phyloP scores from a whole-genome alignment of 768 basidiomycete species.

The Naganishia vaughanmartiniae region DNA sequence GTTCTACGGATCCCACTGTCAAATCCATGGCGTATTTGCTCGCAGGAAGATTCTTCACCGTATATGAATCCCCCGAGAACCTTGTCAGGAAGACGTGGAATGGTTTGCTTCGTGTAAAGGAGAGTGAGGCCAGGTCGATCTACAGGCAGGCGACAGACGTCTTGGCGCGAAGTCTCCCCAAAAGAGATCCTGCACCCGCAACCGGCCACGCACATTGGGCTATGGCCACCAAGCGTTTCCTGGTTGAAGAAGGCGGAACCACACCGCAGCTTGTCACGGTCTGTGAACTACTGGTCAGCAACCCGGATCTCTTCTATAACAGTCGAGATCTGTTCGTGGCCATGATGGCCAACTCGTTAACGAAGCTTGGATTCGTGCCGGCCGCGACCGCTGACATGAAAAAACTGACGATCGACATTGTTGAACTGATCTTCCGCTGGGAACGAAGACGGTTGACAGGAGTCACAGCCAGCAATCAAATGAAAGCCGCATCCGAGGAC shows the following conservation, averaged over 20 bases:
- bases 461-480: slow-evolving; percentile 33
- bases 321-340: slow-evolving; percentile 89
- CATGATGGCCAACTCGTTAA: slow-evolving; percentile 84
- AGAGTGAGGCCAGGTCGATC: slow-evolving; percentile 70
- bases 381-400: slow-evolving; percentile 72
- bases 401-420: slow-evolving; percentile 80
- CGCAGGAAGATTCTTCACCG: slow-evolving; percentile 84
- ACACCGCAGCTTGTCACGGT: slow-evolving; percentile 68
- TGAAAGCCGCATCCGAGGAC: slow-evolving; percentile 57
- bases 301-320: slow-evolving; percentile 85
- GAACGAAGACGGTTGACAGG: slow-evolving; percentile 58
- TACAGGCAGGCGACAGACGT: slow-evolving; percentile 84
- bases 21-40: slow-evolving; percentile 89
- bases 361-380: slow-evolving; percentile 77
- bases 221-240: slow-evolving; percentile 72
- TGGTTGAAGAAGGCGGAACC: slow-evolving; percentile 80
- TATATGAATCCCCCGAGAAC: slow-evolving; percentile 82
- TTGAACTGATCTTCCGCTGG: slow-evolving; percentile 91
- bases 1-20: slow-evolving; percentile 67
- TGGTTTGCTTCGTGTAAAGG: slow-evolving; percentile 77
- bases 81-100: slow-evolving; percentile 89
- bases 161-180: slow-evolving; percentile 75
- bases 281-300: slow-evolving; percentile 88
- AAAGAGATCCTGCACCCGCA: slow-evolving; percentile 54
- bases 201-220: slow-evolving; percentile 66